These are phyloP conservation scores for Pascua guehoae DNA, from an alignment of 1,284 basidiomycete species.

Conservation along the genomic window DNA sequence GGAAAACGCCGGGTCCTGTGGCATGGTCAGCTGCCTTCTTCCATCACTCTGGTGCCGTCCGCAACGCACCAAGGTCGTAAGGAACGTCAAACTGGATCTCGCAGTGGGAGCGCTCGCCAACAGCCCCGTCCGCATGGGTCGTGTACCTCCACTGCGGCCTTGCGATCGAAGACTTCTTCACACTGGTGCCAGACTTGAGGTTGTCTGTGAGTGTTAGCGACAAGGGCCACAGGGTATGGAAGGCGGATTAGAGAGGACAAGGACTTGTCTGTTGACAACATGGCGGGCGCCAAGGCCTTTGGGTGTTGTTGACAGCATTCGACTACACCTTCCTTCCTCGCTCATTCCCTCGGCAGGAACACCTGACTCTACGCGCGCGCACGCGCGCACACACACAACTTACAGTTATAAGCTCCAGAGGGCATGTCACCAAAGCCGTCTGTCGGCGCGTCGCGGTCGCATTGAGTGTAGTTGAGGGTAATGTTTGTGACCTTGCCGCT, in stretches of 20 bases:
- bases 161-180: constrained; percentile 53
- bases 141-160: constrained; percentile 67
- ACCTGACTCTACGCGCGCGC: constrained; percentile 8
- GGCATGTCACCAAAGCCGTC: constrained; percentile 61
- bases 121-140: constrained; percentile 50
- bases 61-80: constrained; percentile 58
- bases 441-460: constrained; percentile 63
- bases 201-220: constrained; percentile 26
- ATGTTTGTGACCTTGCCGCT: constrained; percentile 83
- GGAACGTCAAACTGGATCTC: constrained; percentile 78
- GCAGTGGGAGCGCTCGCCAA: constrained; percentile 61
- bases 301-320: too few species aligned
- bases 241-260: too few species aligned
- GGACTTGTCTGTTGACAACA: too few species aligned
- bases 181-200: constrained; percentile 53
- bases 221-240: background rate
- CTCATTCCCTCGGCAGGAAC: background rate
- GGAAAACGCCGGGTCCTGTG: constrained; percentile 65
- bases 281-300: too few species aligned
- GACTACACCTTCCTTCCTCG: too few species aligned
- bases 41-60: background rate
- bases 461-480: constrained; percentile 91
- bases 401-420: constrained; percentile 65
- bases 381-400: too few species aligned
- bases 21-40: background rate